Evolutionary conservation across 495 filamentous ascomycete genomes (phyloP).

Genomic region (Xylaria nigripes): DNA sequence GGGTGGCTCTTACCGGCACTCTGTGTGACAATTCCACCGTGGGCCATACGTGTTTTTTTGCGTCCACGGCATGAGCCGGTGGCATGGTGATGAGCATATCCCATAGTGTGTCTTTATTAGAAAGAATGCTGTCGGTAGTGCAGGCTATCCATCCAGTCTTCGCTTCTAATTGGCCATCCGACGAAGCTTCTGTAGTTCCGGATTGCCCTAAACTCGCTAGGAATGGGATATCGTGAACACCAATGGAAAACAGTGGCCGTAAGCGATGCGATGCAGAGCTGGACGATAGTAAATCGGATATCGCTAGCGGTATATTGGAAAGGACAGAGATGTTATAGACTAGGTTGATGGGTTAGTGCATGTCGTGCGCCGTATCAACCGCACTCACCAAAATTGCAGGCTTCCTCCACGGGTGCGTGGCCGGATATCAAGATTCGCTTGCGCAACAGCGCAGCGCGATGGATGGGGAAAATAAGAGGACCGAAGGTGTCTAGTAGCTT

Average conservation of each 20-base stretch:
- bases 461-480: conserved; percentile 81
- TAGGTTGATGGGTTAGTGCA: conserved; percentile 26
- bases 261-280: conserved; percentile 54
- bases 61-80: conserved; percentile 41
- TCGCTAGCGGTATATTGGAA: conserved; percentile 62
- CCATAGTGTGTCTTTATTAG: conserved; percentile 75
- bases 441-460: conserved; percentile 78
- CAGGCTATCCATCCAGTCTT: conserved; percentile 81
- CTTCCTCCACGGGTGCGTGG: conserved; percentile 72
- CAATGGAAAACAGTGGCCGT: conserved; percentile 81
- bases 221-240: conserved; percentile 83
- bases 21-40: conserved; percentile 57
- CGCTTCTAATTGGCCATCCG: conserved; percentile 34
- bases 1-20: conserved; percentile 69
- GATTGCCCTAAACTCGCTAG: conserved; percentile 46
- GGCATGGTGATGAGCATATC: conserved; percentile 81
- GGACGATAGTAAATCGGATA: conserved; percentile 55
- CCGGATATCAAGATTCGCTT: conserved; percentile 81
- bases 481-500: conserved; percentile 75
- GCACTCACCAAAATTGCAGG: conserved; percentile 77
- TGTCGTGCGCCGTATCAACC: not conserved
- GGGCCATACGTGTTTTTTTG: conserved; percentile 63
- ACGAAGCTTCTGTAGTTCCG: conserved; percentile 18
- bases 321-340: conserved; percentile 92
- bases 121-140: conserved; percentile 86